phyloP scores from a whole-genome alignment of 2,329 filamentous ascomycete genomes.

The Aspergillus fijiensis region DNA sequence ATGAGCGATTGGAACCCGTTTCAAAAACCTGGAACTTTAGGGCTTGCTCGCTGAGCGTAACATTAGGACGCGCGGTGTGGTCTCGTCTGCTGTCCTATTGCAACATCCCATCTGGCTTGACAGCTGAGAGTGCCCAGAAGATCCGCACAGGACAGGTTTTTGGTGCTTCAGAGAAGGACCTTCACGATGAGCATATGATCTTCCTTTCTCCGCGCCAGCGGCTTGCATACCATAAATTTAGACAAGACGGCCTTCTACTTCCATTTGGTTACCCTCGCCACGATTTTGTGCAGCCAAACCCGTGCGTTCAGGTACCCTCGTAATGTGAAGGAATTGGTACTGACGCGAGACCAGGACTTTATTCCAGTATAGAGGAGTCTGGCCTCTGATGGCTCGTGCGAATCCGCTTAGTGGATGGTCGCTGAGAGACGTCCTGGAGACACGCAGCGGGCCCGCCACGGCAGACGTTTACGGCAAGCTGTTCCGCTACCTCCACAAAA shows the following conservation, averaged over 20 bases:
- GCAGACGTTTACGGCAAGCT: constrained; percentile 44
- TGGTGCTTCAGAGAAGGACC: constrained; percentile 31
- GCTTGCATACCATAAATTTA: constrained; percentile 31
- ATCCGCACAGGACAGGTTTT: constrained; percentile 32
- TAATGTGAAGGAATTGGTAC: constrained; percentile 24
- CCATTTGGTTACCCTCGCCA: constrained; percentile 38
- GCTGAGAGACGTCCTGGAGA: constrained; percentile 25
- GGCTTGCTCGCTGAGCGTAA: constrained; percentile 25
- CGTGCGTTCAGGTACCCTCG: too few relatives aligned
- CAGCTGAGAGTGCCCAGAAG: constrained; percentile 19
- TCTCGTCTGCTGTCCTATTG: constrained; percentile 26
- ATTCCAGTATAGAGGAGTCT: constrained; percentile 41
- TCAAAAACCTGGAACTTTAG: constrained; percentile 36
- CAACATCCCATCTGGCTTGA: constrained; percentile 26
- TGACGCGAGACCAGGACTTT: constrained; percentile 31
- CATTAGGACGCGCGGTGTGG: constrained; percentile 36
- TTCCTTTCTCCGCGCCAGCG: constrained; percentile 26
- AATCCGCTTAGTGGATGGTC: constrained; percentile 42
- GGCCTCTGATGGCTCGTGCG: constrained; percentile 41
- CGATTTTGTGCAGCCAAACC: constrained; percentile 42
- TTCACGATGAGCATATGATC: constrained; percentile 32
- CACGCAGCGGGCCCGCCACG: constrained; percentile 24
- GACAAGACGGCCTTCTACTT: constrained; percentile 41
- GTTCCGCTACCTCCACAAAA: constrained; percentile 33
- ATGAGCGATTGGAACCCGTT: constrained; percentile 7